phyloP scores from a whole-genome alignment of 2,329 filamentous ascomycete genomes.

The Cladosporium velox region DNA sequence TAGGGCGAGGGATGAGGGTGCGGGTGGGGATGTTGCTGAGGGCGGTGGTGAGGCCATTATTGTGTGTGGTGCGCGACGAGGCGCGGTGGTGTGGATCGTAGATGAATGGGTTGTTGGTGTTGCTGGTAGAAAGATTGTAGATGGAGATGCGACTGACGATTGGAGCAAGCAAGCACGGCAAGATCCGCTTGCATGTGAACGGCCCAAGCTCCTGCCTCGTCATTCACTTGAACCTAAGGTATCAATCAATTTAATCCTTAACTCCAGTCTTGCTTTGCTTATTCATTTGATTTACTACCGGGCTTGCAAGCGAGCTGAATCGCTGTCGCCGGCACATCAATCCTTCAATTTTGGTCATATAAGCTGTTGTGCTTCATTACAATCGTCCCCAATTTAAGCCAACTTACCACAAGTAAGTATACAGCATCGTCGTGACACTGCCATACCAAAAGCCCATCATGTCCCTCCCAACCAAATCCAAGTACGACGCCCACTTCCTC shows the following conservation, averaged over 20 bases:
- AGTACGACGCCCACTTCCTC: constrained; percentile 5
- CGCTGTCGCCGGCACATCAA: not conserved
- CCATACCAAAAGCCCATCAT: not conserved
- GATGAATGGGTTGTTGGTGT: not conserved
- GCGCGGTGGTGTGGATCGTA: not conserved
- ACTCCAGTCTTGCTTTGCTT: not conserved
- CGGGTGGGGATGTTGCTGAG: constrained; percentile 13
- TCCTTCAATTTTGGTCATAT: not conserved
- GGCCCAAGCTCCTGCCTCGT: not conserved
- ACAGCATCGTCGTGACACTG: not conserved
- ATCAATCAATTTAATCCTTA: not conserved
- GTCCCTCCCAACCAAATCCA: constrained; percentile 12
- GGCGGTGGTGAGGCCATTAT: constrained; percentile 20
- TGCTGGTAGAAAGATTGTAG: not conserved
- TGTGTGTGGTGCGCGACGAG: not conserved
- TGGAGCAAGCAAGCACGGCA: not conserved
- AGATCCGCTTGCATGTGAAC: constrained; percentile 1
- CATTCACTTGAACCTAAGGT: not conserved
- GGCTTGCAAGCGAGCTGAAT: not conserved
- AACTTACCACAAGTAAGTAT: not conserved
- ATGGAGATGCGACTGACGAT: not conserved
- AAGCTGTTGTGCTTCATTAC: not conserved
- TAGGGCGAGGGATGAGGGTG: constrained; percentile 32
- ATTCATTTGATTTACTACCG: not conserved
- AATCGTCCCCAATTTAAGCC: not conserved